Conservation (phyloP, 108 stramenopile species). For the Parietichytrium sp. region DNA sequence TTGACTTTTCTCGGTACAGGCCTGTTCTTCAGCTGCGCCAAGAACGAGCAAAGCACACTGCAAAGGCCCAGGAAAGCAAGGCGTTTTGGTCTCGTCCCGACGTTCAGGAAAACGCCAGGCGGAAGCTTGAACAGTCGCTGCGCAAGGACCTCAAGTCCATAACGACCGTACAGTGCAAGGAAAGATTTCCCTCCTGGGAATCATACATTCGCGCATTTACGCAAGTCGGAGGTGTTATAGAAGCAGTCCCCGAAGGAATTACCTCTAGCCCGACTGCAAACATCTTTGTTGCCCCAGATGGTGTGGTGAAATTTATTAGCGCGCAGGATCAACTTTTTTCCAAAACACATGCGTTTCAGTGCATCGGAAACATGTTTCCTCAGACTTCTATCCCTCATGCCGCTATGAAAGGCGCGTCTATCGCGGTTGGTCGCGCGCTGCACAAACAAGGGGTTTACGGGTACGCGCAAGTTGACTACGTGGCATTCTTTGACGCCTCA, state of each 20-base stretch:
- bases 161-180: neutral
- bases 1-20: neutral
- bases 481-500: neutral
- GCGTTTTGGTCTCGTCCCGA: neutral
- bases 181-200: neutral
- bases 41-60: neutral
- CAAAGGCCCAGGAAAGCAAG: slow-evolving; percentile 4
- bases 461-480: neutral
- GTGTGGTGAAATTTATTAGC: neutral
- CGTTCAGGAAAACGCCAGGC: neutral
- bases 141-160: neutral
- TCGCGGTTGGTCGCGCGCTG: neutral
- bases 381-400: slow-evolving; percentile 5
- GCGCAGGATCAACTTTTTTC: neutral
- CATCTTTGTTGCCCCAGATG: neutral
- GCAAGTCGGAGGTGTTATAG: neutral
- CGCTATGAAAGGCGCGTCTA: neutral
- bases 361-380: neutral
- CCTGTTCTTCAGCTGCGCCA: neutral
- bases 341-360: neutral
- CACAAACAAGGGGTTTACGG: neutral
- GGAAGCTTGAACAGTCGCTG: neutral
- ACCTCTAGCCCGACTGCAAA: neutral
- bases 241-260: neutral
- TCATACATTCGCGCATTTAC: slow-evolving; percentile 4